Evolutionary conservation across 805 yeast genomes (phyloP).

Genomic region (Wickerhamomyces ciferrii): DNA sequence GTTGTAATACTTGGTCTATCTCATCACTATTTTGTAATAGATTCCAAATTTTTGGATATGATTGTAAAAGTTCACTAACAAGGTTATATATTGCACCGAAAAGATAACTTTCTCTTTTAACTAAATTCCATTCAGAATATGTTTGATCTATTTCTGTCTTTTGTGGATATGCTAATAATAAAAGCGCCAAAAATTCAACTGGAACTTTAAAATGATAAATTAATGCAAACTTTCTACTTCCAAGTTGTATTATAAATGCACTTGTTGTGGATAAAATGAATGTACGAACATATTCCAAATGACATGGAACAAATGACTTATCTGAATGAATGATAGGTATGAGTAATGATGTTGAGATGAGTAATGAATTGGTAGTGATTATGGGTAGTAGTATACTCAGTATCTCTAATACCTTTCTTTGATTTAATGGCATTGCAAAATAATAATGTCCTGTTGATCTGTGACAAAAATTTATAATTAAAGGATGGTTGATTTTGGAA

Average conservation of each 20-base stretch:
- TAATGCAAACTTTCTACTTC: slow-evolving; percentile 23
- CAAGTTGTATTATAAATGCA: slow-evolving; percentile 24
- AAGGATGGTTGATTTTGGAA: too few species aligned
- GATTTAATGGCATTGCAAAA: background rate
- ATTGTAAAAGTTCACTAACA: slow-evolving; percentile 23
- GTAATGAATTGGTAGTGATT: background rate
- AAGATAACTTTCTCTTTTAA: slow-evolving; percentile 32
- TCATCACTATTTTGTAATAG: background rate
- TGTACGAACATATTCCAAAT: slow-evolving; percentile 34
- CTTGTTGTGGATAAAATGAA: slow-evolving; percentile 28
- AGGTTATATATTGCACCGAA: slow-evolving; percentile 26
- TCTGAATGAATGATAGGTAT: slow-evolving; percentile 10
- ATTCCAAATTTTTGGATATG: background rate
- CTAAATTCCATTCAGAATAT: slow-evolving; percentile 30
- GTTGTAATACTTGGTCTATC: slow-evolving; percentile 2
- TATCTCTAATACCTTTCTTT: background rate
- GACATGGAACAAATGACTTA: slow-evolving; percentile 26
- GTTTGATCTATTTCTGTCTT: slow-evolving; percentile 20
- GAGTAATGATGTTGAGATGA: background rate
- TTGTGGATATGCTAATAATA: slow-evolving; percentile 36
- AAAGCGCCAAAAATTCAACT: slow-evolving; percentile 28
- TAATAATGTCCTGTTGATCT: background rate
- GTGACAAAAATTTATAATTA: too few species aligned
- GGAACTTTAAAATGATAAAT: slow-evolving; percentile 28
- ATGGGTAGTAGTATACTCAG: background rate